These are phyloP conservation scores for Curvularia eragrostidis DNA, from an alignment of 2,329 filamentous ascomycete genomes.

Conservation along the genomic window DNA sequence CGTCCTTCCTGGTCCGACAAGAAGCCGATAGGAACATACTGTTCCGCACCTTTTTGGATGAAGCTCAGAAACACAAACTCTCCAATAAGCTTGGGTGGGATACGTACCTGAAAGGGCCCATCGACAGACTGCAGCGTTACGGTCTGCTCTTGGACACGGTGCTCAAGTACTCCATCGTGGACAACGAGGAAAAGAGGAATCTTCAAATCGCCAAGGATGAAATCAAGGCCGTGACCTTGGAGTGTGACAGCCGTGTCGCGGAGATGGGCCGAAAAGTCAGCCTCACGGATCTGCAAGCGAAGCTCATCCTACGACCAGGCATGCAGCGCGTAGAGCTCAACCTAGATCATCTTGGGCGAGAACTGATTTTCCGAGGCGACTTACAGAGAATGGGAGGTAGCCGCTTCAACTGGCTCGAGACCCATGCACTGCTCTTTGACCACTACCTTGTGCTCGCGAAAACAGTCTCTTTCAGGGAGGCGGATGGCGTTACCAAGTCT, in stretches of 20 bases:
- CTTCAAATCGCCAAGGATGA: slow-evolving; percentile 85
- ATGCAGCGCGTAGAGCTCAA: slow-evolving; percentile 87
- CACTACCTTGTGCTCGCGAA: slow-evolving; percentile 96
- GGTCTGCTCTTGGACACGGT: slow-evolving; percentile 82
- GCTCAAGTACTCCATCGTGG: slow-evolving; percentile 79
- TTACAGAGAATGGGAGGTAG: slow-evolving; percentile 87
- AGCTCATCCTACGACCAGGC: slow-evolving; percentile 82
- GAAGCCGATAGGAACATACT: slow-evolving; percentile 84
- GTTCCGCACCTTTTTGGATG: slow-evolving; percentile 85
- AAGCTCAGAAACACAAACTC: slow-evolving; percentile 76
- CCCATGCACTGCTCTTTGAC: slow-evolving; percentile 91
- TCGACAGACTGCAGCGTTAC: slow-evolving; percentile 91
- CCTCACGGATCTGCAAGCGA: slow-evolving; percentile 81
- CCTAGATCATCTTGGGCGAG: slow-evolving; percentile 89
- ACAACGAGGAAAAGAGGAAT: slow-evolving; percentile 89
- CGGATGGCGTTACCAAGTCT: slow-evolving; percentile 74
- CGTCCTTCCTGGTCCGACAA: slow-evolving; percentile 80
- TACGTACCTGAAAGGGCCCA: slow-evolving; percentile 90
- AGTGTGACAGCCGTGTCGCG: slow-evolving; percentile 90
- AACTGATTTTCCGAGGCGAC: slow-evolving; percentile 88
- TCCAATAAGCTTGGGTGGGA: slow-evolving; percentile 90
- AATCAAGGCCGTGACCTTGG: slow-evolving; percentile 84
- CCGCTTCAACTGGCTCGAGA: slow-evolving; percentile 92
- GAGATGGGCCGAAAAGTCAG: slow-evolving; percentile 92
- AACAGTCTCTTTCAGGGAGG: slow-evolving; percentile 70